Percentiles rank a stretch among this genome's conserved stretches.
phyloP scores from a whole-genome alignment of 768 basidiomycete genomes.

The Tricholoma matsutake region DNA sequence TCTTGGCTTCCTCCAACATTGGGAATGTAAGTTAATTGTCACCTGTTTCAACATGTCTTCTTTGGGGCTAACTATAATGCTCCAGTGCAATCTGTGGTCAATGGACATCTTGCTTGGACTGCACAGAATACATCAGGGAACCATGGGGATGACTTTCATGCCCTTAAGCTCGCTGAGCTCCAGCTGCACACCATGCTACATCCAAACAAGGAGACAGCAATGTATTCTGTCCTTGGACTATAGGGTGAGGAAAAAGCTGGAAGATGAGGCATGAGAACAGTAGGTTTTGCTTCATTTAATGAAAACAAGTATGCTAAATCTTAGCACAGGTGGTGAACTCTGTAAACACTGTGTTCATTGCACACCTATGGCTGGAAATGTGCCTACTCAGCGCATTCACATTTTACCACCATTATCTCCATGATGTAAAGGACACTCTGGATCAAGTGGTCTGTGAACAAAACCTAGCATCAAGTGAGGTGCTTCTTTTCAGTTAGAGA shows the following conservation, averaged over 20 bases:
- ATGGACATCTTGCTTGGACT: too few species aligned
- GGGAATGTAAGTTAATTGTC: background rate
- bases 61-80: background rate
- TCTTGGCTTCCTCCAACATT: background rate
- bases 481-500: background rate
- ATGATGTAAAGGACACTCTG: slow-evolving; percentile 15
- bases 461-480: slow-evolving; percentile 24
- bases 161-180: slow-evolving; percentile 22
- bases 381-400: too few species aligned
- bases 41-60: background rate
- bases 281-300: slow-evolving; percentile 4
- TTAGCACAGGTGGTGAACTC: slow-evolving; percentile 24
- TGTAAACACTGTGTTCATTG: slow-evolving; percentile 25
- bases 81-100: background rate
- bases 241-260: slow-evolving; percentile 27
- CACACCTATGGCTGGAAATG: too few species aligned
- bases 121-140: slow-evolving; percentile 20
- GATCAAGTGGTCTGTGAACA: slow-evolving; percentile 27
- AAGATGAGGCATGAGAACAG: slow-evolving; percentile 23
- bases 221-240: slow-evolving; percentile 18
- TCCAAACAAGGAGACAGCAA: too few species aligned
- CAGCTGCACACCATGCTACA: too few species aligned
- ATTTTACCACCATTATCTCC: slow-evolving; percentile 25
- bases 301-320: background rate
- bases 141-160: slow-evolving; percentile 29